These are phyloP conservation scores for Phaseolus lunatus DNA, from an alignment of 306 rosid genomes.

Conservation along the genomic window DNA sequence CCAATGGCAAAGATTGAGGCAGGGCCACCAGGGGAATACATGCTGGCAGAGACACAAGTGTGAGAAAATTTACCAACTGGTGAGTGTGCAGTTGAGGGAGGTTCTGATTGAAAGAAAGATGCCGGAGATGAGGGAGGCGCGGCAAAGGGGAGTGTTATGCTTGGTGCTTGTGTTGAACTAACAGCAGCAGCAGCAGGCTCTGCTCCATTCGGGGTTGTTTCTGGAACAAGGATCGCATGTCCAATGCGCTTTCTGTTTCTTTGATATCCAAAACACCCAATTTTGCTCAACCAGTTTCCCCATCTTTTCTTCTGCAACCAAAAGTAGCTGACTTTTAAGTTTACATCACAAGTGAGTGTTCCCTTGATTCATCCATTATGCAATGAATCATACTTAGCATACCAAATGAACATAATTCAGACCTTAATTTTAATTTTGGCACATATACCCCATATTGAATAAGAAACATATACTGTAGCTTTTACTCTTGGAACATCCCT, in stretches of 20 bases:
- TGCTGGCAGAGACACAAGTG: conserved; percentile 73
- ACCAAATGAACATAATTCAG: conserved; percentile 9
- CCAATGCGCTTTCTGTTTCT: conserved; percentile 73
- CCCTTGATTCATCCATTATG: neutral
- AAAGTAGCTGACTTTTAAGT: conserved; percentile 40
- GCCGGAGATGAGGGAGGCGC: conserved; percentile 99
- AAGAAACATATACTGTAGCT: conserved; percentile 36
- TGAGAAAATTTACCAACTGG: conserved; percentile 63
- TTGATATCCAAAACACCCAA: conserved; percentile 79
- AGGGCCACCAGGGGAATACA: conserved; percentile 94
- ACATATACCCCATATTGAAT: conserved; percentile 1
- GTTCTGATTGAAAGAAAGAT: conserved; percentile 92
- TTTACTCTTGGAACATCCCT: neutral
- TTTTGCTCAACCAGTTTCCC: conserved; percentile 74
- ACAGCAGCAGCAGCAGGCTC: conserved; percentile 52
- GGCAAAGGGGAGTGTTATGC: conserved; percentile 68
- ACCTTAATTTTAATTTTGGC: neutral
- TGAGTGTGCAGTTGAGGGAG: conserved; percentile 84
- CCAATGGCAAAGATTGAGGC: conserved; percentile 91
- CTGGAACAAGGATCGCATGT: conserved; percentile 78
- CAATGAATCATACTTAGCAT: neutral
- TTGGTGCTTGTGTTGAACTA: conserved; percentile 56
- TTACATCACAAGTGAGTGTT: conserved; percentile 16
- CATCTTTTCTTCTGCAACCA: conserved; percentile 84
- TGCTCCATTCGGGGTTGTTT: conserved; percentile 51